Evolutionary conservation across 2,329 filamentous ascomycete genomes (phyloP).

Genomic region (Sporothrix pseudoabietina): DNA sequence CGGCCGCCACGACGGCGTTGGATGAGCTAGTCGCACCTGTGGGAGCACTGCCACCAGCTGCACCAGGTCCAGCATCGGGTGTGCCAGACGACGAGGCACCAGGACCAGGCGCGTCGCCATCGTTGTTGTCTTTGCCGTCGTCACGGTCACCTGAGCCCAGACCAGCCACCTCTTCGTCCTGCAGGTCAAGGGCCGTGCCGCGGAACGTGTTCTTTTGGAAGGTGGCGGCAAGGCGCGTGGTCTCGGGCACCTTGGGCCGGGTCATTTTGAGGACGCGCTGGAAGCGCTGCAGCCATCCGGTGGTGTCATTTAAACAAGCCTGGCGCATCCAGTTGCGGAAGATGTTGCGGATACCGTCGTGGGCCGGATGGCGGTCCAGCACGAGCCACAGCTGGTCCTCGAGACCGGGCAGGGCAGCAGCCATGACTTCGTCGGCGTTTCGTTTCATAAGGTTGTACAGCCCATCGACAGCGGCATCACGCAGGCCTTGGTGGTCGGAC

Average conservation of each 20-base stretch:
- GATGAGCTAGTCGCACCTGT: not conserved
- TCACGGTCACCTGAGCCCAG: slow-evolving; percentile 69
- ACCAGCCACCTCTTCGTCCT: slow-evolving; percentile 95
- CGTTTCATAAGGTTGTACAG: slow-evolving; percentile 95
- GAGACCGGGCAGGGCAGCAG: slow-evolving; percentile 72
- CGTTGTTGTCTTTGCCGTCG: slow-evolving; percentile 57
- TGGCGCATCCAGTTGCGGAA: slow-evolving; percentile 93
- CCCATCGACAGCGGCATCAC: slow-evolving; percentile 81
- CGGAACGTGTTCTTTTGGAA: slow-evolving; percentile 42
- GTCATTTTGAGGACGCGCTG: slow-evolving; percentile 90
- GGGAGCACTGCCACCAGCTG: not conserved
- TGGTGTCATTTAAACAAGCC: slow-evolving; percentile 77
- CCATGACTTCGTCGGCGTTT: slow-evolving; percentile 79
- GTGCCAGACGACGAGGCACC: not conserved
- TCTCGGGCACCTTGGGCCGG: slow-evolving; percentile 64
- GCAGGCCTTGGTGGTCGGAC: slow-evolving; percentile 67
- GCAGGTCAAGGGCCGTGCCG: slow-evolving; percentile 70
- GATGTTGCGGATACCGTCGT: slow-evolving; percentile 81
- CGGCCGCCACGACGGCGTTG: slow-evolving; percentile 3
- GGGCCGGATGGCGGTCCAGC: slow-evolving; percentile 74
- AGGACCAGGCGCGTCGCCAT: slow-evolving; percentile 35
- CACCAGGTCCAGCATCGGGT: not conserved
- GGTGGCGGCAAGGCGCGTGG: slow-evolving; percentile 41
- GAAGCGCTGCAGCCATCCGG: slow-evolving; percentile 83
- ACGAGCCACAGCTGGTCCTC: slow-evolving; percentile 92